A percentile compares a stretch with the other conserved stretches of the same genome.
Evolutionary conservation across 305 asterid genomes (phyloP).

Genomic region (Nicotiana rustica): DNA sequence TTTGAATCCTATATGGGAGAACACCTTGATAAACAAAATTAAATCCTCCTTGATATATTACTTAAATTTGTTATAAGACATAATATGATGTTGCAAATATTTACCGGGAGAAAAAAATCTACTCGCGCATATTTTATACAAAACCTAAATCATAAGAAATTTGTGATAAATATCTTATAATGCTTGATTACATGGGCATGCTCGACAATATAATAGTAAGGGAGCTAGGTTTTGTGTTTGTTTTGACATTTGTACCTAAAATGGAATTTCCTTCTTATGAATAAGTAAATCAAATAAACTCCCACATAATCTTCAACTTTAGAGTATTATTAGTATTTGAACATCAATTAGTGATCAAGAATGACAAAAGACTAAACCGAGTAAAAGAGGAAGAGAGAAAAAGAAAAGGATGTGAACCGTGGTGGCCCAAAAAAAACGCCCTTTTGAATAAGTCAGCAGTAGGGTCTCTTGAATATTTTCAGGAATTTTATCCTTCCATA

Average conservation of each 20-base stretch:
- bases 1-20: too few relatives aligned
- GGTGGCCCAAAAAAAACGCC: conserved; percentile 29
- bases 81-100: too few relatives aligned
- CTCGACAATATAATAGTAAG: too few relatives aligned
- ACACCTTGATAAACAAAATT: too few relatives aligned
- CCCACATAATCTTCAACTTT: not conserved
- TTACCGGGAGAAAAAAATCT: too few relatives aligned
- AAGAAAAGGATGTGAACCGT: not conserved
- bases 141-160: too few relatives aligned
- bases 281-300: not conserved
- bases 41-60: too few relatives aligned
- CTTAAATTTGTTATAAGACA: too few relatives aligned
- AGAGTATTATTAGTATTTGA: not conserved
- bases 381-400: not conserved
- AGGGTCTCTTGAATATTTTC: not conserved
- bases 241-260: conserved; percentile 4
- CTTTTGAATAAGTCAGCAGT: conserved; percentile 63
- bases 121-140: too few relatives aligned
- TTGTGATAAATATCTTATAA: too few relatives aligned
- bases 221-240: not conserved
- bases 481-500: not conserved
- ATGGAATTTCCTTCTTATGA: not conserved
- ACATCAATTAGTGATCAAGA: conserved; percentile 21
- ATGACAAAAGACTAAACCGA: not conserved
- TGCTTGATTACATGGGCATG: too few relatives aligned